Evolutionary conservation across 1,284 basidiomycete genomes (phyloP), one percentile per base, ranked within the genome.

Genomic region (Ceratobasidium sp.): DNA sequence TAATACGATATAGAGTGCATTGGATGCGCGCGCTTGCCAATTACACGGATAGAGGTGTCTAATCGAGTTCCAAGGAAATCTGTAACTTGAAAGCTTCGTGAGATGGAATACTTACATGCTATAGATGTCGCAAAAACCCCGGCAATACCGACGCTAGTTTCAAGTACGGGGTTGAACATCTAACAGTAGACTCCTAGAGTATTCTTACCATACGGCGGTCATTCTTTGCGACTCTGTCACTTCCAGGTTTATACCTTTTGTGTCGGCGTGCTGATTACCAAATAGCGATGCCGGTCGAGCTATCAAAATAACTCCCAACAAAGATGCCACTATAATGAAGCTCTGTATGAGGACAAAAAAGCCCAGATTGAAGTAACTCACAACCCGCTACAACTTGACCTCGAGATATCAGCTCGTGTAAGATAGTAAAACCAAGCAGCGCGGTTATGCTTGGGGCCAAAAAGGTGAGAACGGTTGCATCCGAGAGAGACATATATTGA

Each of bases 371-470:
- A 20, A 18, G 5, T 6, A 4, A 55, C 80, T 15, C 77, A 82
- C 82, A 69, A 4, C 87, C 87, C 0, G 87, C 85, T 0, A 86
- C 23, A 1, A 83, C 80, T 83, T 96, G 91, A 78, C 86, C 88
- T 67, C 85, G 83, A 0, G 89, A 88, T 80, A 94, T 91, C 0
- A 84, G 85, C 83, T 96, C 95, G 20, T 89, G 87, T 9, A 97
- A 86, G 39, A 95, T 86, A 1, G 95, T 78, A 6, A 89, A 90
- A 0, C 92, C 94, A 1, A 92, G 85, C 20, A 95, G 83, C 0
- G 90, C 91, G 0, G 93, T 94, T 12, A 89, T 87, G 77, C 91
- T 88, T 0, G 95, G 95, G 0, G 89, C 85, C 9, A 97, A 81
- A 26, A 80, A 80, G 1, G 79, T 78, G 18, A 80, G 78, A 13